Evolutionary conservation across 2,329 filamentous ascomycete genomes (phyloP), one percentile per base, ranked within the genome.

Genomic region (Aspergillus arachidicola): DNA sequence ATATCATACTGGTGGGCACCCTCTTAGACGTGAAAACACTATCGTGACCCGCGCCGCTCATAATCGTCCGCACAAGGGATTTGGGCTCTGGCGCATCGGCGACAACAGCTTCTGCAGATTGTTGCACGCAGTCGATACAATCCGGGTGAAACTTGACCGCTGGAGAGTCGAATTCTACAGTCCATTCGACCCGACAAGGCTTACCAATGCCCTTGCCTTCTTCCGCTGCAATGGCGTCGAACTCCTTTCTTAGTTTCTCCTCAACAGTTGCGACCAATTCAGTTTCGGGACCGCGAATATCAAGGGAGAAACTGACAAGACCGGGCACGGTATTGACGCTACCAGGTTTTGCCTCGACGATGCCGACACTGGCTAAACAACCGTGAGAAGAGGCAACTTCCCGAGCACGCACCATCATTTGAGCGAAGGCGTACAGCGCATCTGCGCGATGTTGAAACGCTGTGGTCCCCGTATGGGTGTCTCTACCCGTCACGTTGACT

Each of bases 381-480:
- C 81, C 80, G 65, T 87, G 80, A 23, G 82, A 80, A 2, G 83
- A 82, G 0, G 91, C 91, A 2, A 89, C 81, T 56, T 85, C 84
- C 72, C 91, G 86, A 1, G 86, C 87, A 60, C 87, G 84, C 0
- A 89, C 76, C 64, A 93, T 92, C 80, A 93, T 84, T 60, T 86
- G 87, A 0, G 86, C 84, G 9, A 90, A 88, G 9, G 87, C 85
- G 36, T 91, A 85, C 55, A 93, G 79, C 1, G 91, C 87, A 73
- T 93, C 91, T 6, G 86, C 85, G 21, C 91, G 85, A 61, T 87
- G 85, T 38, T 82, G 78, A 55, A 92, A 86, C 34, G 88, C 87
- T 0, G 91, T 94, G 0, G 91, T 92, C 1, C 91, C 91, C 0
- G 91, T 92, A 72, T 94, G 91, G 6, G 86, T 86, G 68, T 92